A percentile compares a stretch with the other conserved stretches of the same genome.
phyloP scores from a whole-genome alignment of 2,329 filamentous ascomycete genomes.

The Fusarium nelsonii region DNA sequence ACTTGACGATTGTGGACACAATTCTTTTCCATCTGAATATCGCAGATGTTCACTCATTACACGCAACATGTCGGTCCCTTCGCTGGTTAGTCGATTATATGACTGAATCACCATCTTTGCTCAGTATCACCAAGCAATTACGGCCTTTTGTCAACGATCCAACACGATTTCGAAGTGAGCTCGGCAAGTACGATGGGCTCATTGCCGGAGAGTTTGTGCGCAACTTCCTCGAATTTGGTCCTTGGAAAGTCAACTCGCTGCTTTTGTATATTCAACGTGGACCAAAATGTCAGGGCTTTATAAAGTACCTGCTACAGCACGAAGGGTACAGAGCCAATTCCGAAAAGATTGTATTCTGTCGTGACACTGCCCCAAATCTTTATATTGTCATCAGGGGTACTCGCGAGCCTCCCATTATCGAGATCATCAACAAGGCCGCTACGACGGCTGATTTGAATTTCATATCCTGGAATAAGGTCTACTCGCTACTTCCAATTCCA shows the following conservation, averaged over 20 bases:
- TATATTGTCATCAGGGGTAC: neutral
- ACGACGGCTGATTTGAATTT: neutral
- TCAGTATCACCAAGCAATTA: neutral
- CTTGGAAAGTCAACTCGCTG: neutral
- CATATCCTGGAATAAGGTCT: constrained; percentile 14
- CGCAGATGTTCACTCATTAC: constrained; percentile 5
- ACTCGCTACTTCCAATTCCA: neutral
- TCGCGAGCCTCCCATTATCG: neutral
- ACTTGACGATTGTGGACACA: neutral
- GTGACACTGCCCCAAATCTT: neutral
- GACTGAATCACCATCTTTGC: neutral
- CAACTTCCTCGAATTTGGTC: neutral
- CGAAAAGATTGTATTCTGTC: neutral
- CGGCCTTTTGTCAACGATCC: neutral
- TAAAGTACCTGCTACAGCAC: neutral
- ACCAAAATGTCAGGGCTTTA: neutral
- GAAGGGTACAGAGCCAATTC: neutral
- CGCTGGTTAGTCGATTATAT: constrained; percentile 8
- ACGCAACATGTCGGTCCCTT: constrained; percentile 4
- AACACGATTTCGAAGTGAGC: neutral
- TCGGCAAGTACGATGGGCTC: neutral
- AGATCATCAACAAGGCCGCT: neutral
- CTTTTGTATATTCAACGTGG: neutral
- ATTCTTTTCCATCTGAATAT: neutral
- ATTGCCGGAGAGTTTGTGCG: neutral